A percentile compares a stretch with the other conserved stretches of the same genome.
Conservation (phyloP, 306 rosid genomes). For the Cicer judaicum region DNA sequence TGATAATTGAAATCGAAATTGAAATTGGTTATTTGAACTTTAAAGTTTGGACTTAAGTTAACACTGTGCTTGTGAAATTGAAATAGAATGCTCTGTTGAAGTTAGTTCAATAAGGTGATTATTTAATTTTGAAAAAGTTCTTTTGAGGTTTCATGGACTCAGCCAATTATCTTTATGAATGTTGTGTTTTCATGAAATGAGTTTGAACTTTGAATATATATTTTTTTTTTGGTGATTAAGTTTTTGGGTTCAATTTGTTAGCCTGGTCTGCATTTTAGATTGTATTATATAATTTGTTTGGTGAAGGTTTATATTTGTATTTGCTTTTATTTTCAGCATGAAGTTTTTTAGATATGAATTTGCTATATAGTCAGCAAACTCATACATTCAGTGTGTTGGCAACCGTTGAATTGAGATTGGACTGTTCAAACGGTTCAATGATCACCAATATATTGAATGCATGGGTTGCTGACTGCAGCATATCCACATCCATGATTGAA, state of each 20-base stretch:
- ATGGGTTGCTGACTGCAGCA: too few relatives aligned
- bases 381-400: too few relatives aligned
- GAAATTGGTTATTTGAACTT: slow-evolving; percentile 33
- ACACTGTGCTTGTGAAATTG: slow-evolving; percentile 41
- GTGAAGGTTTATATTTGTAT: slow-evolving; percentile 1
- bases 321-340: neutral
- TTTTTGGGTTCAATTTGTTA: slow-evolving; percentile 32
- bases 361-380: too few relatives aligned
- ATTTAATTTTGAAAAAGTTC: slow-evolving; percentile 22
- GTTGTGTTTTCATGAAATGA: slow-evolving; percentile 4
- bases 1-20: slow-evolving; percentile 31
- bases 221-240: neutral
- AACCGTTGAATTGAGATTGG: too few relatives aligned
- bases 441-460: neutral
- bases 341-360: too few relatives aligned
- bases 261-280: slow-evolving; percentile 12
- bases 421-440: too few relatives aligned
- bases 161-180: slow-evolving; percentile 19
- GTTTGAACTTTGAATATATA: neutral
- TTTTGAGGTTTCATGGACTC: slow-evolving; percentile 16
- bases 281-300: neutral
- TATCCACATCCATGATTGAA: neutral
- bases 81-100: slow-evolving; percentile 22
- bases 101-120: slow-evolving; percentile 31
- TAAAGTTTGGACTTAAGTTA: neutral